Evolutionary conservation across 495 filamentous ascomycete species (phyloP).

Genomic region (Letharia columbiana): DNA sequence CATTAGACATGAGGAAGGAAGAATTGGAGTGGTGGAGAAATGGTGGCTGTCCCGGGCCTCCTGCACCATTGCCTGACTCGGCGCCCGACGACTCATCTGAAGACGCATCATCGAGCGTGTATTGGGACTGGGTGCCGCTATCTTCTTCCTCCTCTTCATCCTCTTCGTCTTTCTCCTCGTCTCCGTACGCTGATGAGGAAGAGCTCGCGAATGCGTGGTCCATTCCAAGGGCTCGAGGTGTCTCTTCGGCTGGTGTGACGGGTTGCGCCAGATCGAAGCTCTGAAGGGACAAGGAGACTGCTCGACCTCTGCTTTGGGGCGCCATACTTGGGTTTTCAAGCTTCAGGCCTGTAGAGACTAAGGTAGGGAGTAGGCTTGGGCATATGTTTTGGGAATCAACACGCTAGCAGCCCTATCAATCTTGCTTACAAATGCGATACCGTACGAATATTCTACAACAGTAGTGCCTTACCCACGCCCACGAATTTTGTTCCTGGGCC

Average conservation of each 20-base stretch:
- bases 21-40: conserved; percentile 30
- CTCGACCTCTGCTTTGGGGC: conserved; percentile 7
- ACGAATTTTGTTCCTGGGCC: not conserved
- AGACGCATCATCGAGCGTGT: conserved; percentile 4
- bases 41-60: not conserved
- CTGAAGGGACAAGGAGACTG: conserved; percentile 5
- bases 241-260: conserved; percentile 9
- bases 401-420: not conserved
- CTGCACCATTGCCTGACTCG: conserved; percentile 11
- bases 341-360: not conserved
- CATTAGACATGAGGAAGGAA: conserved; percentile 34
- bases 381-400: not conserved
- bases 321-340: not conserved
- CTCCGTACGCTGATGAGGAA: conserved; percentile 11
- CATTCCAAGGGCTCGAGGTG: conserved; percentile 8
- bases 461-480: not conserved
- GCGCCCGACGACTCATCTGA: conserved; percentile 10
- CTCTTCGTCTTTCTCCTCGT: conserved; percentile 11
- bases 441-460: too few relatives aligned
- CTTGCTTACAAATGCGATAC: not conserved
- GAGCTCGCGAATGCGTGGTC: conserved; percentile 12
- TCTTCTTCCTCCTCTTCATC: conserved; percentile 10
- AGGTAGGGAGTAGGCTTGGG: not conserved
- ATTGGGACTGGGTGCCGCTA: conserved; percentile 4
- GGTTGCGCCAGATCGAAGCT: conserved; percentile 4